Evolutionary conservation across 495 filamentous ascomycete genomes (phyloP), one percentile per base, ranked within the genome.

Genomic region (Cladorrhinum samala): DNA sequence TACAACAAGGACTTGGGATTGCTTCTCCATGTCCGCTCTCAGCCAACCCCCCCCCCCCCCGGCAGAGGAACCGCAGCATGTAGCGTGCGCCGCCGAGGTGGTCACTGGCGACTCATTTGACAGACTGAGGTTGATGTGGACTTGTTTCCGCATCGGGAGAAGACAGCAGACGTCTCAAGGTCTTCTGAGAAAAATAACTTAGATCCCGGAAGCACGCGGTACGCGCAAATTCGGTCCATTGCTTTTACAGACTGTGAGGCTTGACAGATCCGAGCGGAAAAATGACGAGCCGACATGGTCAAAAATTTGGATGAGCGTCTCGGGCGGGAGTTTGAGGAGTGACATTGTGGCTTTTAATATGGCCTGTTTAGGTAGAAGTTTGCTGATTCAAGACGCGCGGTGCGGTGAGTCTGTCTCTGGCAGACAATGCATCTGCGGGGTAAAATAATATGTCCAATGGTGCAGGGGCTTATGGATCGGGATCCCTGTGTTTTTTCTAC

Each of bases 141-240:
- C 39, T 41, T 41, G 39, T 17, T 41, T 41, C 39, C 16, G 20
- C 39, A 41, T 41, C 16, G 4, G 39, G 39, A 41, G 39, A 41
- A 41, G 39, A 41, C 39, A 41, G 39, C 39, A 41, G 20, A 18
- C 39, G 14, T 41, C 39, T n/a, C 20, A 41, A 18, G 16, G 16
- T 41, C 39, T 41, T 41, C 39, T 41, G 39, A 41, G 39, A 17
- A 41, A 41, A n/a, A 18, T 41, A 41, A 41, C n/a, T n/a, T n/a
- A 41, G 14, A 41, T 41, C 39, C 39, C 16, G 39, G 39, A 41
- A 41, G 39, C 39, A 41, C 39, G 39, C 16, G 39, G 39, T 41
- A 37, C 20, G 39, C 16, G 39, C 39, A 41, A 41, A 17, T 17
- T 9, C 13, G 14, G 8, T 41, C 39, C 39, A 41, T 17, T 14